Evolutionary conservation across 2,329 filamentous ascomycete genomes (phyloP), one percentile per base, ranked within the genome.

Genomic region (Colletotrichum phormii): DNA sequence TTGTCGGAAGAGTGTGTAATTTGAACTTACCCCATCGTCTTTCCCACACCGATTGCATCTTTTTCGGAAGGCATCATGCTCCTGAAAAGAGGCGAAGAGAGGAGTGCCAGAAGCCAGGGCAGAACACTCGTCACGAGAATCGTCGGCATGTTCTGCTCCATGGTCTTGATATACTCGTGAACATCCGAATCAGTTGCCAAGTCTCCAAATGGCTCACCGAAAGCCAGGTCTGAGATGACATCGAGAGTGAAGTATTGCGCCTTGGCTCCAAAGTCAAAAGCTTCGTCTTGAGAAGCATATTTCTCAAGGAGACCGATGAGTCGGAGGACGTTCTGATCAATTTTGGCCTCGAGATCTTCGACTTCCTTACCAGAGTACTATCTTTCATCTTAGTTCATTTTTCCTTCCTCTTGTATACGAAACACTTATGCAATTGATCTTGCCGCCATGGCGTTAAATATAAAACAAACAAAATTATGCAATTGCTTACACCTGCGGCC

Each of bases 181-280:
- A 86, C 81, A 69, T 89, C 87, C 5, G 82, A 80, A 74, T 89
- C 84, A 4, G 80, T 79, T 33, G 82, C 81, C 1, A 88, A 69
- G 74, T 84, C 86, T 5, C 86, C 86, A 72, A 88, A 88, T 0
- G 83, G 79, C 46, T 84, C 77, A 13, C 87, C 87, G 55, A 89
- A 86, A 1, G 86, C 86, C 11, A 90, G 72, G 24, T 84, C 83
- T 12, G 85, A 87, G 64, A 90, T 88, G 29, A 89, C 85, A 70
- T 90, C 88, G 0, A 90, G 78, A 0, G 87, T 88, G 51, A 89
- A 86, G 79, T 84, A 89, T 54, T 88, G 86, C 1, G 84, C 82
- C 31, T 86, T 85, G 5, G 79, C 78, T 3, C 84, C 85, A 26
- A 89, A 77, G 71, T 90, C 87, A 77, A 87, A 80, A 18, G 83